Base-by-base conservation (phyloP, 768 basidiomycete genomes). In the Pleurotus salmoneostramineus region DNA sequence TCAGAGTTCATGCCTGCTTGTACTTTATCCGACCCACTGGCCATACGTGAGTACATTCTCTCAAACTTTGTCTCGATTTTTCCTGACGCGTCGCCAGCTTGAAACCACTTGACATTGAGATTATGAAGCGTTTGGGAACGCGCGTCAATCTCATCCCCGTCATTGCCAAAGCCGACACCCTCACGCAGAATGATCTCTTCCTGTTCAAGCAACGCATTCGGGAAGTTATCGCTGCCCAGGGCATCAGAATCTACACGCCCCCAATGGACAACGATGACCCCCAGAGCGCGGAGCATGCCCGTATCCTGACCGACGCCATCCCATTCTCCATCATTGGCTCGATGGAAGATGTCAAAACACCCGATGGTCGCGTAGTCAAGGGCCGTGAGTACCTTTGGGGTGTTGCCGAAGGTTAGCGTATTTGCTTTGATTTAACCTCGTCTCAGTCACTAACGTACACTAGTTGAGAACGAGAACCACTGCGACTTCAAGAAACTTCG, bases 331-430 rank as follows among this genome's bases (percentile, higher is more conserved):
- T 99, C 73, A 98, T 99, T 66, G 97, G 97, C 34, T 94, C 91
- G 21, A 98, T 93, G 0, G 88, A 95, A 68, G 96, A 99, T 63
- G 96, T 99, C 48, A 83, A 84, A 66, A 98, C 93, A 3, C 75
- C 80, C 21, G 96, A 98, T 69, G 97, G 97, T 8, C 85, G 95
- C 58, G 74, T 84, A 35, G 97, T 99, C 69, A 98, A 98, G 75
- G 97, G 97, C 47, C 88, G 97, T 66, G 93, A 98, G 73, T 99
- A 99, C 70, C 85, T 96, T 11, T 99, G 97, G 97, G 97, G 97
- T 80, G 95, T 99, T n/a, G 97, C 97, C 6, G 97, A 99, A 80
- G 93, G 93, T 93, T 42, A 50, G 79, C 72, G 27, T 15, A 54
- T 10, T 33, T 1, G 12, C 40, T 37, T 4, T 36, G 56, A 35